Evolutionary conservation across 1,284 basidiomycete species (phyloP).

Genomic region (Apiotrichum gamsii): DNA sequence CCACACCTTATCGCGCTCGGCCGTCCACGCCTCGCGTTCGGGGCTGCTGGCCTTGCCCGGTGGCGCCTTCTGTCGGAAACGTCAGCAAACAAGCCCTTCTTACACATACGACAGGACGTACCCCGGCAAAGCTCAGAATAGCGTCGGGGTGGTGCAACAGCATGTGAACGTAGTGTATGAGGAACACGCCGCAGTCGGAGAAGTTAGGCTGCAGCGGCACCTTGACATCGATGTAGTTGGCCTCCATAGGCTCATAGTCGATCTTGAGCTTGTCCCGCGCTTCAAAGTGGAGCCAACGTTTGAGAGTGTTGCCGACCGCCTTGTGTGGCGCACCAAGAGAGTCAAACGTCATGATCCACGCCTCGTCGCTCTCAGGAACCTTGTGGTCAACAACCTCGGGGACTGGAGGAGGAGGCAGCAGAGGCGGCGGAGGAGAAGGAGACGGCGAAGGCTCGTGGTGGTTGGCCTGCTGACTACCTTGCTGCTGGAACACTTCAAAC

Average conservation of each 20-base stretch:
- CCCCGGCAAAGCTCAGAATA: constrained; percentile 36
- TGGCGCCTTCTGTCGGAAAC: constrained; percentile 19
- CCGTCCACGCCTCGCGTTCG: constrained; percentile 9
- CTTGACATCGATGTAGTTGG: constrained; percentile 27
- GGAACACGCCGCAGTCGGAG: constrained; percentile 52
- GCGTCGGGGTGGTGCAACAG: constrained; percentile 34
- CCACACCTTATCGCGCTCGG: constrained; percentile 14
- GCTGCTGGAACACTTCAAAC: neutral
- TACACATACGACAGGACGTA: constrained; percentile 23
- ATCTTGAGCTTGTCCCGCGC: constrained; percentile 67
- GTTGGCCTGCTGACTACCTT: neutral
- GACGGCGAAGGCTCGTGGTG: no score
- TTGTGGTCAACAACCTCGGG: no score
- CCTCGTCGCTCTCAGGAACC: constrained; percentile 26
- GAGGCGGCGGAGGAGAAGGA: no score
- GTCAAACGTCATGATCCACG: constrained; percentile 78
- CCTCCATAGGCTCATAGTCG: constrained; percentile 45
- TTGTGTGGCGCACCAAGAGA: constrained; percentile 69
- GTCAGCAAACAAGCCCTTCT: no score
- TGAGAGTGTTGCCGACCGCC: constrained; percentile 58
- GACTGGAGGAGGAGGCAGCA: no score
- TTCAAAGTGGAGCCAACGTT: constrained; percentile 67
- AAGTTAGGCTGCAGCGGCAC: constrained; percentile 51
- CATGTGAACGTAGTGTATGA: constrained; percentile 45
- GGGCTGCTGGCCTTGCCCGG: constrained; percentile 7